These are phyloP conservation scores for Kuraishia piskuri DNA, from an alignment of 805 yeast species.

Conservation along the genomic window DNA sequence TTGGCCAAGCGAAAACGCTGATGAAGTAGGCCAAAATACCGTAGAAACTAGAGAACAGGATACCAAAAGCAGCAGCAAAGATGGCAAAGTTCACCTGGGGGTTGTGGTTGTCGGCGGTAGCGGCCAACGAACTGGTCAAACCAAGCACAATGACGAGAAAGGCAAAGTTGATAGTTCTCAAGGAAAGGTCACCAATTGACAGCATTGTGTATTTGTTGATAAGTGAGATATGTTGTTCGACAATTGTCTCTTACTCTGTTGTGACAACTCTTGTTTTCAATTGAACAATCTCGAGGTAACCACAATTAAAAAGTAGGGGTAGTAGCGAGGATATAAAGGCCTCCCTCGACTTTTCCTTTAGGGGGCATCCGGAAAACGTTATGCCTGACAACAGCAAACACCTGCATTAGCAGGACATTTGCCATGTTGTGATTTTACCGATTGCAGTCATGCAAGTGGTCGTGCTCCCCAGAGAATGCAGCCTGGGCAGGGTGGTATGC, in stretches of 20 bases:
- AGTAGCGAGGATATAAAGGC: neutral
- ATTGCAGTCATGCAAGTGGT: neutral
- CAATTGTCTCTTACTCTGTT: neutral
- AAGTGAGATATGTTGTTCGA: neutral
- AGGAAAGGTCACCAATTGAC: constrained; percentile 64
- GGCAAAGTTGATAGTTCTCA: constrained; percentile 68
- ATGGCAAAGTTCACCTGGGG: constrained; percentile 87
- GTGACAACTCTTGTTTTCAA: neutral
- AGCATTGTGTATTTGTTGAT: constrained; percentile 22
- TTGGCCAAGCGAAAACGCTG: constrained; percentile 81
- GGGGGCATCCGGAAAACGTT: neutral
- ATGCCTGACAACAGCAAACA: neutral
- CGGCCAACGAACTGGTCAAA: constrained; percentile 81
- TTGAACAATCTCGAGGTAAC: neutral
- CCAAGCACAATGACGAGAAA: constrained; percentile 78
- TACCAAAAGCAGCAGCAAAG: constrained; percentile 81
- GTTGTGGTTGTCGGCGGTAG: constrained; percentile 38
- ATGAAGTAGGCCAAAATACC: constrained; percentile 73
- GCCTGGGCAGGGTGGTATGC: neutral
- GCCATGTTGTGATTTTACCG: neutral
- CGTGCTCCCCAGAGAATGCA: neutral
- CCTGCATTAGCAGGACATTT: neutral
- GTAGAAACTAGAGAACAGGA: constrained; percentile 72
- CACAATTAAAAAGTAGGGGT: neutral
- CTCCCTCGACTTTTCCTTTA: neutral